phyloP scores from a whole-genome alignment of 805 yeast species.

The Spathaspora arborariae region DNA sequence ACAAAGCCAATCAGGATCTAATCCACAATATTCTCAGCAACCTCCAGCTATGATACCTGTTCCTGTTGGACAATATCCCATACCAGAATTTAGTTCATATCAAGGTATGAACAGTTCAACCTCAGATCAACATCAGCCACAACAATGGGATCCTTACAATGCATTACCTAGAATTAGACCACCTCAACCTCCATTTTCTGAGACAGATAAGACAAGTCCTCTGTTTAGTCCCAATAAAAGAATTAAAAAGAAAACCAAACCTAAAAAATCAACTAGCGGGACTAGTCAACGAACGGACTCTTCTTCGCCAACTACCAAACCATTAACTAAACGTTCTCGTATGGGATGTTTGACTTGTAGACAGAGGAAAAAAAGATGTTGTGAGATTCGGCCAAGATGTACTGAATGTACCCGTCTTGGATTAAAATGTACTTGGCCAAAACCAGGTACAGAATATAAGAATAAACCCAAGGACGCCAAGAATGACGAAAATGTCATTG shows the following conservation, averaged over 20 bases:
- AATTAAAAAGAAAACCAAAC: background rate
- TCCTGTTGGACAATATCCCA: background rate
- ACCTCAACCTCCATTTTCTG: background rate
- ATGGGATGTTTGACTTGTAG: slow-evolving; percentile 80
- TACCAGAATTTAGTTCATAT: background rate
- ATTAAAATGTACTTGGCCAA: slow-evolving; percentile 69
- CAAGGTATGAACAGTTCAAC: background rate
- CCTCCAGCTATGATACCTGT: slow-evolving; percentile 2
- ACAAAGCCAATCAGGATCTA: slow-evolving; percentile 2
- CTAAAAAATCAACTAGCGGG: background rate
- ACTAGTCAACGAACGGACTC: background rate
- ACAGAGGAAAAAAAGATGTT: slow-evolving; percentile 72
- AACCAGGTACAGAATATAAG: slow-evolving; percentile 63
- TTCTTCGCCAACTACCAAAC: slow-evolving; percentile 5
- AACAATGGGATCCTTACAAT: slow-evolving; percentile 1
- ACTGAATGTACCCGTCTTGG: slow-evolving; percentile 63
- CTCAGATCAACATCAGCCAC: slow-evolving; percentile 2
- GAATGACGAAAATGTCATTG: slow-evolving; percentile 48
- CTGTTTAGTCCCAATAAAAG: background rate
- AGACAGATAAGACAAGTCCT: background rate
- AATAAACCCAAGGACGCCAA: slow-evolving; percentile 51
- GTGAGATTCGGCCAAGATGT: slow-evolving; percentile 66
- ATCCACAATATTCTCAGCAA: slow-evolving; percentile 2
- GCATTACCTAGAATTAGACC: background rate
- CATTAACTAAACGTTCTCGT: slow-evolving; percentile 49